Conservation (phyloP, 2,329 filamentous ascomycete species). For the Teratosphaeria nubilosa region DNA sequence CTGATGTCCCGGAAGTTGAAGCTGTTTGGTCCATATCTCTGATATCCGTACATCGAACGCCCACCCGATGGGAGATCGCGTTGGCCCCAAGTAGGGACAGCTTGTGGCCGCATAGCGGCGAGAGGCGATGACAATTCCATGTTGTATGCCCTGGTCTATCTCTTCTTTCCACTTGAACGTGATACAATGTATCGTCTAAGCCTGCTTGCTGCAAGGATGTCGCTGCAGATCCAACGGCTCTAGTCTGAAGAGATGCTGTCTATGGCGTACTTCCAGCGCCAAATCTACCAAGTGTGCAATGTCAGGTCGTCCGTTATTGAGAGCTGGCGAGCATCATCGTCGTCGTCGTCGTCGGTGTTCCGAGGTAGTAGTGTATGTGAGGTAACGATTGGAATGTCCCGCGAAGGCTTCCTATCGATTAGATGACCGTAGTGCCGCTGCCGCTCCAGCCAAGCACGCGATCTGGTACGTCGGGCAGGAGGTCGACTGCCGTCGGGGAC, state of each 20-base stretch:
- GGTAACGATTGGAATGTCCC: not conserved
- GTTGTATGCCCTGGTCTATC: constrained; percentile 13
- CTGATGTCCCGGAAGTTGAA: constrained; percentile 69
- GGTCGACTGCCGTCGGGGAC: constrained; percentile 7
- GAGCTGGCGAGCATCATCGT: constrained; percentile 3
- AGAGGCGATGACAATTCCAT: constrained; percentile 95
- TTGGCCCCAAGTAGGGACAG: constrained; percentile 54
- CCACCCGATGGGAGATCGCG: constrained; percentile 42
- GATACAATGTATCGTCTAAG: not conserved
- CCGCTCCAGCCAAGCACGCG: constrained; percentile 3
- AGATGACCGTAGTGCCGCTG: not conserved
- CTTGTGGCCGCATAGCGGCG: constrained; percentile 76
- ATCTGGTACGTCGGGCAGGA: constrained; percentile 1
- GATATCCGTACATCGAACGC: constrained; percentile 43
- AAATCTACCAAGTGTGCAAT: not conserved
- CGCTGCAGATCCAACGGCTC: constrained; percentile 5
- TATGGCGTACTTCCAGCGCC: constrained; percentile 3
- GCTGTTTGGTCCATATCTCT: constrained; percentile 50
- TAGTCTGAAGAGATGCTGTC: constrained; percentile 3
- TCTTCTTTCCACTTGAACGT: not conserved
- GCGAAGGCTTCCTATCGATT: not conserved
- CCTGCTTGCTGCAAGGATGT: constrained; percentile 1
- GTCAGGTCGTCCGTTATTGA: not conserved
- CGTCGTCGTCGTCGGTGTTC: not conserved
- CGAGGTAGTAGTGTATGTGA: not conserved